These are phyloP conservation scores for Pezicula neosporulosa DNA, from an alignment of 2,329 filamentous ascomycete species.

Conservation along the genomic window DNA sequence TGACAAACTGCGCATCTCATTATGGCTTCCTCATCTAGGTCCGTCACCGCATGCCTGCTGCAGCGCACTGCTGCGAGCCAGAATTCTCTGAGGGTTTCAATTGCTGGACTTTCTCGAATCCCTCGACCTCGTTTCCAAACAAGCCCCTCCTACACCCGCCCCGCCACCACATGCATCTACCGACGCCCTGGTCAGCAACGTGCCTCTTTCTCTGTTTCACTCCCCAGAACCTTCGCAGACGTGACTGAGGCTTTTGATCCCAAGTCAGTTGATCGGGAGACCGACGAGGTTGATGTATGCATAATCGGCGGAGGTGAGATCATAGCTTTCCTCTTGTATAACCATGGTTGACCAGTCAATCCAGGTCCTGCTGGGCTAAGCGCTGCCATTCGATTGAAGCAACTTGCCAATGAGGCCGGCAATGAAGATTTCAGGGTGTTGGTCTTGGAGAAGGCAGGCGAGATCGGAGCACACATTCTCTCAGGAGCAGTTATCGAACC, in stretches of 20 bases:
- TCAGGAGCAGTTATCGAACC: conserved; percentile 96
- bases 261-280: conserved; percentile 73
- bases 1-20: neutral
- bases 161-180: conserved; percentile 12
- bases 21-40: conserved; percentile 24
- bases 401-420: conserved; percentile 88
- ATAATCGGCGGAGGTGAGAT: conserved; percentile 81
- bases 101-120: conserved; percentile 8
- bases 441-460: conserved; percentile 90
- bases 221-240: conserved; percentile 36
- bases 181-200: conserved; percentile 26
- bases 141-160: conserved; percentile 13
- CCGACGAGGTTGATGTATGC: conserved; percentile 91
- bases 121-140: conserved; percentile 12
- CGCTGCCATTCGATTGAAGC: conserved; percentile 91
- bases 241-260: conserved; percentile 62
- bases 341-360: conserved; percentile 9
- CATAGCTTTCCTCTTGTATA: neutral
- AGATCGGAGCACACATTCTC: conserved; percentile 90
- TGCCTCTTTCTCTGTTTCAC: conserved; percentile 38
- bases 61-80: conserved; percentile 20
- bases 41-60: conserved; percentile 20
- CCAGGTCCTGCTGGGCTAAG: conserved; percentile 84
- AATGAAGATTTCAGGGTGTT: conserved; percentile 95
- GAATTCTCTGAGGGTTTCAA: conserved; percentile 11